Evolutionary conservation across 108 stramenopile species (phyloP).

Genomic region (Cyclotella cryptica): DNA sequence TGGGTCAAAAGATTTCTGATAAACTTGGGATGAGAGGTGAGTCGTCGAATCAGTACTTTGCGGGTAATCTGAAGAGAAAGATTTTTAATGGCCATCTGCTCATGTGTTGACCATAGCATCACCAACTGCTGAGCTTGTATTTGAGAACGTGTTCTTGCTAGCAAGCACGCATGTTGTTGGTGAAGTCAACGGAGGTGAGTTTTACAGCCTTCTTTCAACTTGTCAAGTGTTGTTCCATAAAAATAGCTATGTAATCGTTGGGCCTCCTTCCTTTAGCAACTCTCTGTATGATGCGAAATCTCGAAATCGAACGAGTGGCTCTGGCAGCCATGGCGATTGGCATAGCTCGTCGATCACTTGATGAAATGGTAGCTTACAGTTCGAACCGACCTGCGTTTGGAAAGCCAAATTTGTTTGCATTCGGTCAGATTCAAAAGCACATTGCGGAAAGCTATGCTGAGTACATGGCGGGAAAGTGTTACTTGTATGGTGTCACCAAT

Average conservation of each 20-base stretch:
- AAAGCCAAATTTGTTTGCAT: conserved; percentile 71
- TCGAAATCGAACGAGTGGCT: conserved; percentile 97
- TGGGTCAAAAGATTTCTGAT: conserved; percentile 96
- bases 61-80: not conserved
- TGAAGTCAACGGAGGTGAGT: conserved; percentile 69
- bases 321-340: conserved; percentile 97
- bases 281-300: conserved; percentile 98
- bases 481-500: conserved; percentile 91
- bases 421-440: conserved; percentile 96
- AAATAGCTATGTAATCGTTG: not conserved
- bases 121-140: conserved; percentile 97
- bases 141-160: conserved; percentile 93
- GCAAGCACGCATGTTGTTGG: conserved; percentile 86
- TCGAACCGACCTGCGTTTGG: conserved; percentile 94
- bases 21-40: conserved; percentile 88
- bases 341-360: conserved; percentile 91
- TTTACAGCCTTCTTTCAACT: not conserved
- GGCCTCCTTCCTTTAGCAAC: conserved; percentile 59
- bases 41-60: not conserved
- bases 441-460: conserved; percentile 97
- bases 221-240: not conserved
- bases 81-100: not conserved
- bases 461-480: conserved; percentile 95
- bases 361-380: conserved; percentile 94
- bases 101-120: conserved; percentile 89